A percentile compares a stretch with the other conserved stretches of the same genome.
These are phyloP conservation scores for Starmerella bacillaris DNA, from an alignment of 805 yeast species.

Conservation along the genomic window DNA sequence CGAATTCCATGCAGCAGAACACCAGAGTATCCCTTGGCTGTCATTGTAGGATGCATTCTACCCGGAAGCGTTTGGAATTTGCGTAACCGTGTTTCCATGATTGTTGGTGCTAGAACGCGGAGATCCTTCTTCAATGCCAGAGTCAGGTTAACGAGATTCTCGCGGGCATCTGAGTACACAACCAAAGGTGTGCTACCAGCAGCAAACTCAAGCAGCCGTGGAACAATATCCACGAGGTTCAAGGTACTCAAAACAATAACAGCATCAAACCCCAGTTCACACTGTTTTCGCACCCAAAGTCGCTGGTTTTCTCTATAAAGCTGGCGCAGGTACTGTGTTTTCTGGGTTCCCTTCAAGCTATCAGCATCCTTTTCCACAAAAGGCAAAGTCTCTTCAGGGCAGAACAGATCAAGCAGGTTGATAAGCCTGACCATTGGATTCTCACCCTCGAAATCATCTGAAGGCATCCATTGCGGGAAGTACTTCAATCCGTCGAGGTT, in stretches of 20 bases:
- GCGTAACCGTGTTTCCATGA: constrained; percentile 65
- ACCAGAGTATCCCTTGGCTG: constrained; percentile 85
- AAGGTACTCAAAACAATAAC: constrained; percentile 57
- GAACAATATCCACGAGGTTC: constrained; percentile 46
- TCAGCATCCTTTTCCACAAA: constrained; percentile 31
- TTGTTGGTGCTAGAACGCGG: constrained; percentile 63
- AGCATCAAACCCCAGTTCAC: constrained; percentile 51
- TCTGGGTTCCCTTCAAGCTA: constrained; percentile 40
- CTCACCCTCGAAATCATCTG: constrained; percentile 20
- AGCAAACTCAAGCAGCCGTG: constrained; percentile 40
- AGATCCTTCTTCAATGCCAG: constrained; percentile 48
- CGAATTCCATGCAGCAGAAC: constrained; percentile 60
- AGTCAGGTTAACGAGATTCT: constrained; percentile 55
- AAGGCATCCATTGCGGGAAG: constrained; percentile 22
- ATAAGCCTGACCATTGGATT: constrained; percentile 45
- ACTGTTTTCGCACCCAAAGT: constrained; percentile 26
- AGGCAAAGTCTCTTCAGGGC: constrained; percentile 49
- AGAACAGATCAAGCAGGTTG: constrained; percentile 62
- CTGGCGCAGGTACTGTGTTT: constrained; percentile 50
- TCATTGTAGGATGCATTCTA: constrained; percentile 86
- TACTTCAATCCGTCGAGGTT: constrained; percentile 54
- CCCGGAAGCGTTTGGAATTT: constrained; percentile 88
- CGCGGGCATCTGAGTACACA: constrained; percentile 66
- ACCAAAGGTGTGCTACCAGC: constrained; percentile 82
- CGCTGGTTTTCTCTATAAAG: constrained; percentile 32